Evolutionary conservation across 2,329 filamentous ascomycete species (phyloP).

Genomic region (Colletotrichum lindemuthianum): DNA sequence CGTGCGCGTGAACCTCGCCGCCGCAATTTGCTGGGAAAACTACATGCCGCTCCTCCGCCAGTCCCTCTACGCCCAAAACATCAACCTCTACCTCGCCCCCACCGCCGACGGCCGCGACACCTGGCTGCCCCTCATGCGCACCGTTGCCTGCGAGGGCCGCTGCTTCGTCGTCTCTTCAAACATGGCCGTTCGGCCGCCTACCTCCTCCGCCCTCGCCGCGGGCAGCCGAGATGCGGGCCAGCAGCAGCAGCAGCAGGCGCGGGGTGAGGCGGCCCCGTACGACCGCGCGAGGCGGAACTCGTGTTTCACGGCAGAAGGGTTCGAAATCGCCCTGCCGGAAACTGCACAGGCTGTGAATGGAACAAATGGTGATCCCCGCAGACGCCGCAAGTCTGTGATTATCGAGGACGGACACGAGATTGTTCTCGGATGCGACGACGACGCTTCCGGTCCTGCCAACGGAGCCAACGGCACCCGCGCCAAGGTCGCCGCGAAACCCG

Average conservation of each 20-base stretch:
- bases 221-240: not conserved
- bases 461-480: slow-evolving; percentile 26
- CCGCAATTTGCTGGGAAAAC: slow-evolving; percentile 96
- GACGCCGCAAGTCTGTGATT: slow-evolving; percentile 54
- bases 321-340: slow-evolving; percentile 57
- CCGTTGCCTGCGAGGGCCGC: slow-evolving; percentile 81
- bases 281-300: slow-evolving; percentile 49
- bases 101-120: slow-evolving; percentile 87
- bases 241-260: not conserved
- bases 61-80: slow-evolving; percentile 86
- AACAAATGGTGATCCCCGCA: slow-evolving; percentile 20
- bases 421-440: slow-evolving; percentile 51
- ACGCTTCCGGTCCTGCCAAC: slow-evolving; percentile 21
- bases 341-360: slow-evolving; percentile 18
- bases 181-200: slow-evolving; percentile 75
- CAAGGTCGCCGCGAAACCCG: not conserved
- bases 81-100: slow-evolving; percentile 90
- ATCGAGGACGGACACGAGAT: slow-evolving; percentile 67
- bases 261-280: slow-evolving; percentile 2
- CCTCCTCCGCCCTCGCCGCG: not conserved
- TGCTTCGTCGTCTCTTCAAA: slow-evolving; percentile 89
- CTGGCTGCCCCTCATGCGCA: slow-evolving; percentile 86
- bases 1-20: slow-evolving; percentile 80
- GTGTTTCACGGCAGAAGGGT: slow-evolving; percentile 56
- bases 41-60: slow-evolving; percentile 93